These are phyloP conservation scores for Capronia epimyces DNA, from an alignment of 2,329 filamentous ascomycete genomes.

Conservation along the genomic window DNA sequence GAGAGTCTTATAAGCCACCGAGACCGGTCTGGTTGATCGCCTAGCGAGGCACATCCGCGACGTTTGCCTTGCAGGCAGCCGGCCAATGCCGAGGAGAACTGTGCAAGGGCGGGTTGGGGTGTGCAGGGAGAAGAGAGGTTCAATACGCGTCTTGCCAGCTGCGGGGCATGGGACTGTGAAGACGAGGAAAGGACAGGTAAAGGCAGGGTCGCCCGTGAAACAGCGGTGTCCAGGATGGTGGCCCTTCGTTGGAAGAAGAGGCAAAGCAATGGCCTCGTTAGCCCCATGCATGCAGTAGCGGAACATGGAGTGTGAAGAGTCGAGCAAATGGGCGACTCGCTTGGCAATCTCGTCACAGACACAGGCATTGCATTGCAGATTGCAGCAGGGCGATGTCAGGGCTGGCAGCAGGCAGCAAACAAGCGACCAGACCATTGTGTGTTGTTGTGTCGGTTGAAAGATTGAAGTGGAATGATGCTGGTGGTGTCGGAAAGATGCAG, in stretches of 20 bases:
- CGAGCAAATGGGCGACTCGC: conserved; percentile 11
- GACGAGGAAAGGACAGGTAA: conserved; percentile 5
- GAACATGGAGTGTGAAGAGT: conserved; percentile 1
- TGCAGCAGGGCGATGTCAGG: conserved; percentile 2
- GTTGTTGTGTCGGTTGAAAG: neutral
- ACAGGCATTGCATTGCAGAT: conserved; percentile 3
- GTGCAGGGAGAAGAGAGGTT: neutral
- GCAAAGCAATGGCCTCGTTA: conserved; percentile 8
- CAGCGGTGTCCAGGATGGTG: conserved; percentile 9
- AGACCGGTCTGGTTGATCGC: conserved; percentile 9
- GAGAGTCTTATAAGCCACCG: neutral
- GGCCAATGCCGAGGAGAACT: neutral
- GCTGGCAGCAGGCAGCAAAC: neutral
- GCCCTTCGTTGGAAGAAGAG: conserved; percentile 4
- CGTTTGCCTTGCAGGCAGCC: conserved; percentile 14
- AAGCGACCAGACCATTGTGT: neutral
- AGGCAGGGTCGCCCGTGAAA: conserved; percentile 13
- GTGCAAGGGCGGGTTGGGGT: neutral
- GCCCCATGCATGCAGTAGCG: conserved; percentile 22
- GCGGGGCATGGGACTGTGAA: conserved; percentile 6
- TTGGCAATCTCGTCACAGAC: conserved; percentile 5
- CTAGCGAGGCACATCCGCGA: conserved; percentile 8
- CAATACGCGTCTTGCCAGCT: neutral
- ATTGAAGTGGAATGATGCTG: neutral
- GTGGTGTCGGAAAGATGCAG: neutral